A percentile compares a stretch with the other conserved stretches of the same genome.
These are phyloP conservation scores for Serendipita sp. DNA, from an alignment of 768 basidiomycete species.

Conservation along the genomic window DNA sequence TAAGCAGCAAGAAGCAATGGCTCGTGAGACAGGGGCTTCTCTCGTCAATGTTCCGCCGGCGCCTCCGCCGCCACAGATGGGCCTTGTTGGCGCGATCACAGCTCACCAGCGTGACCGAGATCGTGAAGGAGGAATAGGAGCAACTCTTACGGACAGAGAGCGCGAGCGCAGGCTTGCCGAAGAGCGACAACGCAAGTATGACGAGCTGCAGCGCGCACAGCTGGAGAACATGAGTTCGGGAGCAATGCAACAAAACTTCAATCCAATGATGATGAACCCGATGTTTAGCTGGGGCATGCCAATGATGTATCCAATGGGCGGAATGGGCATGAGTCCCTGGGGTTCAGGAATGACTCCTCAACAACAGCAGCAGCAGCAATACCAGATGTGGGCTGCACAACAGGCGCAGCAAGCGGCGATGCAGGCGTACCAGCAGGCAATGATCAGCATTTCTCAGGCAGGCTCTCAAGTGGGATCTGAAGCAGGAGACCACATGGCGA, in stretches of 20 bases:
- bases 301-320: constrained; percentile 27
- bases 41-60: constrained; percentile 93
- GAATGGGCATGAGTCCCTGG: constrained; percentile 27
- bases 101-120: constrained; percentile 89
- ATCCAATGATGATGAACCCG: constrained; percentile 55
- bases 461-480: constrained; percentile 16
- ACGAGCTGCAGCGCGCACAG: constrained; percentile 79
- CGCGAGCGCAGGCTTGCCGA: constrained; percentile 84
- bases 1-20: constrained; percentile 85
- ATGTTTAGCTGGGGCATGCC: constrained; percentile 28
- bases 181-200: constrained; percentile 82
- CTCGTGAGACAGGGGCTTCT: constrained; percentile 79
- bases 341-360: constrained; percentile 22
- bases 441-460: constrained; percentile 19
- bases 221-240: constrained; percentile 73
- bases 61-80: constrained; percentile 88
- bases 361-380: constrained; percentile 32
- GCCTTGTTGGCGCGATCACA: constrained; percentile 89
- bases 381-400: constrained; percentile 67
- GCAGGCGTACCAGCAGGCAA: constrained; percentile 17
- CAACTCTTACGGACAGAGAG: constrained; percentile 87
- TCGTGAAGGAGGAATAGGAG: constrained; percentile 89
- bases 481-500: constrained; percentile 9
- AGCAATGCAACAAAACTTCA: constrained; percentile 41
- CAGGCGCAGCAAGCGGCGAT: constrained; percentile 74